Evolutionary conservation across 345 rosid species (phyloP).

Genomic region (Garcia nutans): DNA sequence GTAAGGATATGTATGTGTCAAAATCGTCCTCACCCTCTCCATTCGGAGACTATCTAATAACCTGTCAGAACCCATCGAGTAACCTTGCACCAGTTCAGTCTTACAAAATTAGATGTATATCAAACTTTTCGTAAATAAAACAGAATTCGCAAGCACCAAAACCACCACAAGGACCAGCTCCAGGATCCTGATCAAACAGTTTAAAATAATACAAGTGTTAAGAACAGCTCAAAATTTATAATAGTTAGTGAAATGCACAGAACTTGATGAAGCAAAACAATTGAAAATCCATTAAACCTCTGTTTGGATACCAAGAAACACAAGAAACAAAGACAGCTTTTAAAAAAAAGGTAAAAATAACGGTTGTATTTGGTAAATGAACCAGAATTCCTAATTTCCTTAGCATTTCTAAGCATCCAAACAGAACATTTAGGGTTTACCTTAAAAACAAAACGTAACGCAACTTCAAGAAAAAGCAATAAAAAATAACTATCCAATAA

Average conservation of each 20-base stretch:
- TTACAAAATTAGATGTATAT: neutral
- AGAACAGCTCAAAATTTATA: neutral
- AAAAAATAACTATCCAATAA: neutral
- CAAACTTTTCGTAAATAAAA: neutral
- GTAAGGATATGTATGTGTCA: constrained; percentile 82
- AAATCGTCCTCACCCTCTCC: constrained; percentile 90
- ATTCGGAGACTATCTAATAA: constrained; percentile 59
- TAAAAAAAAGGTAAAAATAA: neutral
- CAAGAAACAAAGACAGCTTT: neutral
- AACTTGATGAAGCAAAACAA: neutral
- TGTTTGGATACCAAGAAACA: neutral
- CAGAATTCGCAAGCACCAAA: constrained; percentile 17
- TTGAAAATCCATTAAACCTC: neutral
- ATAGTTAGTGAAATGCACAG: neutral
- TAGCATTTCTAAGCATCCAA: neutral
- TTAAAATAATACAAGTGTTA: neutral
- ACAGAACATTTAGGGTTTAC: constrained; percentile 26
- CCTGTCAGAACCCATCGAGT: constrained; percentile 55
- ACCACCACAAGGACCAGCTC: constrained; percentile 17
- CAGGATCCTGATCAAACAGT: constrained; percentile 22
- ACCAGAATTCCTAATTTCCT: neutral
- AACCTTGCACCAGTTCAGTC: neutral
- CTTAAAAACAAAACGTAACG: neutral
- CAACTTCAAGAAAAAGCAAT: neutral
- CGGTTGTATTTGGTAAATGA: neutral